Evolutionary conservation across 164 flowering plant species (phyloP).

Genomic region (Vitis rupestris): DNA sequence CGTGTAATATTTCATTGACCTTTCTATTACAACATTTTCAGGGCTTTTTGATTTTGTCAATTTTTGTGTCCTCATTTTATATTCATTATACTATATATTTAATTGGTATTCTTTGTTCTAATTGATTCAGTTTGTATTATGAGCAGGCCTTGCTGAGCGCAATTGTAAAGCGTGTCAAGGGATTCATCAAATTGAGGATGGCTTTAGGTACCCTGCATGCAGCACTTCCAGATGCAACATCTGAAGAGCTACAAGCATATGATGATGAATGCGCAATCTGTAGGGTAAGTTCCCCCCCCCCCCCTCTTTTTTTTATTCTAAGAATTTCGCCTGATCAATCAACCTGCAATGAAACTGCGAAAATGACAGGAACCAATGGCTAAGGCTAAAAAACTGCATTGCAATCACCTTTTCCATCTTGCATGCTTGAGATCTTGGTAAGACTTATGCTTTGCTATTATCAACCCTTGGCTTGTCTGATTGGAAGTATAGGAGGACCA

Average conservation of each 20-base stretch:
- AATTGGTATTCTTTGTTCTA: slow-evolving; percentile 6
- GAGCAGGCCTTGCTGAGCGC: slow-evolving; percentile 85
- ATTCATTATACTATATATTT: not conserved
- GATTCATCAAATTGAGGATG: slow-evolving; percentile 65
- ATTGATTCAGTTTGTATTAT: slow-evolving; percentile 5
- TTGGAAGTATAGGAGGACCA: not conserved
- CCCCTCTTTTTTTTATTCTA: not conserved
- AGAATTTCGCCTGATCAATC: not conserved
- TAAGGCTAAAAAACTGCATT: slow-evolving; percentile 83
- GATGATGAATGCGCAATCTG: slow-evolving; percentile 98
- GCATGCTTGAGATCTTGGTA: slow-evolving; percentile 99
- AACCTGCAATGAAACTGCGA: slow-evolving; percentile 5
- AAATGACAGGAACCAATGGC: slow-evolving; percentile 93
- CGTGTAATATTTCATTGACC: slow-evolving; percentile 51
- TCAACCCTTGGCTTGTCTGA: not conserved
- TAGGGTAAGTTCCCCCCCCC: slow-evolving; percentile 52
- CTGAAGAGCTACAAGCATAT: slow-evolving; percentile 79
- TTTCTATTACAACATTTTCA: not conserved
- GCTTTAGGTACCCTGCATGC: slow-evolving; percentile 85
- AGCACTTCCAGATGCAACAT: slow-evolving; percentile 94
- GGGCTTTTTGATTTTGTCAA: not conserved
- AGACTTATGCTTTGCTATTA: slow-evolving; percentile 7
- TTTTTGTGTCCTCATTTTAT: not conserved
- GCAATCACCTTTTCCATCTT: slow-evolving; percentile 97
- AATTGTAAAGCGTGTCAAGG: slow-evolving; percentile 68